Base-by-base conservation (phyloP, 2,329 filamentous ascomycete genomes). In the Aspergillus spinulosporus region DNA sequence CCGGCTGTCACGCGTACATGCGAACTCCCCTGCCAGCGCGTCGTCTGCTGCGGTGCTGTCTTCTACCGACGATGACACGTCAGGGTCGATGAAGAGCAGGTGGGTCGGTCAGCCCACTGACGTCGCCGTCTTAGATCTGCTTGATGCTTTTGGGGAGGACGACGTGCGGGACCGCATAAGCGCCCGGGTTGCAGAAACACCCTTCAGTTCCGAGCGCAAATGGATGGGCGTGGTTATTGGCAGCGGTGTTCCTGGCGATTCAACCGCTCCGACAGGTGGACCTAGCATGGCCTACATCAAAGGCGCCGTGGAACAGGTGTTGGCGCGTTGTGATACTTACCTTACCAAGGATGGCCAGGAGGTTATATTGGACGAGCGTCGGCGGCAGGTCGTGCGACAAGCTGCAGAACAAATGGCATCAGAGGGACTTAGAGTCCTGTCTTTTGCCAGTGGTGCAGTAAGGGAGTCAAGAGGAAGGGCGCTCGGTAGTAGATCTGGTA, bases 71-170 rank as follows among this genome's bases (percentile, higher is more conserved):
- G 82, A 85, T 60, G 77, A 77, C 45, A 72, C 79, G 4, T 78
- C 82, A n/a, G 84, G 84, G 50, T 80, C 84, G 47, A 80, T 83
- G 34, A 88, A 90, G 71, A 96, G 93, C 61, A 84, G 94, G 64
- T 99, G 95, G 92, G 90, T 95, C 47, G 94, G 94, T 5, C 94
- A 97, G 71, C 94, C 94, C 6, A 99, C 94, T 1, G 94, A 99
- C 74, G 92, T 99, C 51, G 94, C 94, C n/a, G 89, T 97, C 74
- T 82, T 99, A 48, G 94, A 99, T 74, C 80, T 99, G 50, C 80
- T 99, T 34, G 95, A 99, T 75, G 84, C 86, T 26, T 94, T 96
- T 69, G 89, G 89, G 58, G 93, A 97, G 72, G 90, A 96, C 62
- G 94, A 99, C 74, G 86, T 95, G 45, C 87, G 95, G 59, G 88